Percentiles rank a stretch among this genome's conserved stretches.
Evolutionary conservation across 257 asterid genomes (phyloP).

Genomic region (Solanum chmielewskii): DNA sequence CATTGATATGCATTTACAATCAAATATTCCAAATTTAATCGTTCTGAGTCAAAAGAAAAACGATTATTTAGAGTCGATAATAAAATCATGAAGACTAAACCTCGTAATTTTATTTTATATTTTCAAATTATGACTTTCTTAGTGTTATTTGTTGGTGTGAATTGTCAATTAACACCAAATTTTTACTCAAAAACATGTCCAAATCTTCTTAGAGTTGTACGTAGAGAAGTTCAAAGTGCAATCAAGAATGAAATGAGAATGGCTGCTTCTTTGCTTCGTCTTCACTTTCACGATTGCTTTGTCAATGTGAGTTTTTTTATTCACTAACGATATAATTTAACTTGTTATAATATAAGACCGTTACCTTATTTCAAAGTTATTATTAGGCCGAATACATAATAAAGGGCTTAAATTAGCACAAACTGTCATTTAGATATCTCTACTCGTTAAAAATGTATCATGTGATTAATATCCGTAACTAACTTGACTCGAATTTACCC

Average conservation of each 20-base stretch:
- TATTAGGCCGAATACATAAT: not conserved
- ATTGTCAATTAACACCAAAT: constrained; percentile 43
- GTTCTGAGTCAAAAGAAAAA: not conserved
- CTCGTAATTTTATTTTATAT: not conserved
- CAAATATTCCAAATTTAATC: not conserved
- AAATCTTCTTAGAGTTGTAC: constrained; percentile 25
- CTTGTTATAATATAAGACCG: not conserved
- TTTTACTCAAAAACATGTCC: constrained; percentile 56
- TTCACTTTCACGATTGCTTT: constrained; percentile 76
- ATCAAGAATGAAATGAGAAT: constrained; percentile 61
- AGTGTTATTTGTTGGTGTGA: constrained; percentile 23
- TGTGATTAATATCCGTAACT: too few relatives aligned
- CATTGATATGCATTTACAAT: not conserved
- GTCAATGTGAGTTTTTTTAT: constrained; percentile 43
- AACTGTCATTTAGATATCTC: not conserved
- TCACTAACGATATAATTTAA: not conserved
- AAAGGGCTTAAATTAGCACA: not conserved
- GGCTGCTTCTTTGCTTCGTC: constrained; percentile 79
- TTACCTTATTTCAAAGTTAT: not conserved
- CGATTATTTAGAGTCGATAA: not conserved
- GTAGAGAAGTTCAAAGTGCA: constrained; percentile 48
- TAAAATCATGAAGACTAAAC: constrained; percentile 16
- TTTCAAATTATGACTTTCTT: constrained; percentile 6
- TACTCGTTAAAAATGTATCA: not conserved
- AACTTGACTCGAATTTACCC: too few relatives aligned